phyloP scores from a whole-genome alignment of 495 filamentous ascomycete species.

The Staphylotrichum longicolle region DNA sequence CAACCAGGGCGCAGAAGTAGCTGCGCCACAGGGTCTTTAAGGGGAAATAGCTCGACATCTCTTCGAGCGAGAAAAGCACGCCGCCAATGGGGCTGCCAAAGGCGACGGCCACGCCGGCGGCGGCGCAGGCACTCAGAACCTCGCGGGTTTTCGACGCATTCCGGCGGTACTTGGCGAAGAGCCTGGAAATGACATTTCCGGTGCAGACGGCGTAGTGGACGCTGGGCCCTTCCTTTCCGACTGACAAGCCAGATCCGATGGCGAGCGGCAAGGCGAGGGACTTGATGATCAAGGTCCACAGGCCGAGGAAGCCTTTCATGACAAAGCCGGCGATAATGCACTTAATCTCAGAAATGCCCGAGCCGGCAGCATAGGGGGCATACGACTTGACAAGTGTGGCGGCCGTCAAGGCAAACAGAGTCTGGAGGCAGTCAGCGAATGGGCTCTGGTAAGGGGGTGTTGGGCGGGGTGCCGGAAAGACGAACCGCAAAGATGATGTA shows the following conservation, averaged over 20 bases:
- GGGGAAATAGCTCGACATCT: conserved; percentile 98
- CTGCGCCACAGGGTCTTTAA: conserved; percentile 97
- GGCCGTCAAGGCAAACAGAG: conserved; percentile 75
- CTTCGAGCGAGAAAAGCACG: conserved; percentile 94
- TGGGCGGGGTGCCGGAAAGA: conserved; percentile 5
- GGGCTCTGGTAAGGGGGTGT: neutral
- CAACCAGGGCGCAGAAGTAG: conserved; percentile 96
- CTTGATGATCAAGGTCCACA: conserved; percentile 92
- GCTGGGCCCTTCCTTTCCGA: conserved; percentile 96
- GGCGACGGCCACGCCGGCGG: conserved; percentile 92
- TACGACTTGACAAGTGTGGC: conserved; percentile 88
- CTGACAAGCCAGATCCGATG: conserved; percentile 91
- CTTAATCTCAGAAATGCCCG: conserved; percentile 98
- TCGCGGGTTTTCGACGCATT: conserved; percentile 95
- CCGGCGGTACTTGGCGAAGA: conserved; percentile 89
- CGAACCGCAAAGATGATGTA: conserved; percentile 87
- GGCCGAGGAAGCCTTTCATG: conserved; percentile 97
- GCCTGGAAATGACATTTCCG: conserved; percentile 90
- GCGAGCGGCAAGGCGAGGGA: conserved; percentile 86
- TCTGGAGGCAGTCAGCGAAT: conserved; percentile 44
- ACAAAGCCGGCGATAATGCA: conserved; percentile 99
- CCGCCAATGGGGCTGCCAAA: conserved; percentile 98
- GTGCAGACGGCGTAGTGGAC: conserved; percentile 98
- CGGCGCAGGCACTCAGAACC: conserved; percentile 90
- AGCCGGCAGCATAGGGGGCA: conserved; percentile 94